These are phyloP conservation scores for Uncinocarpus reesii DNA, from an alignment of 2,329 filamentous ascomycete genomes.

Conservation along the genomic window DNA sequence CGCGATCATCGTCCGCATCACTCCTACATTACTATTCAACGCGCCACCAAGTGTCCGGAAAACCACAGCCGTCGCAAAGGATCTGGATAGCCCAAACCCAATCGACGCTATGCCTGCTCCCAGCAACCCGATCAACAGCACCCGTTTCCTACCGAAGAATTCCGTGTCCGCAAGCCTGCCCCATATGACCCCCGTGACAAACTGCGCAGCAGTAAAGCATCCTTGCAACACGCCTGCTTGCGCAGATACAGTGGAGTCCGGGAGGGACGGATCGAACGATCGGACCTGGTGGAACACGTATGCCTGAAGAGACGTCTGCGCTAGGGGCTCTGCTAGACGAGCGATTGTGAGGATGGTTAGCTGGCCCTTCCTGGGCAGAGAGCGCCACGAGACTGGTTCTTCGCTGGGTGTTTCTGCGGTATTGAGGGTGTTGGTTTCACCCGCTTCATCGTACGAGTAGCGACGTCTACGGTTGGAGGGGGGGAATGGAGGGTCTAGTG, in stretches of 20 bases:
- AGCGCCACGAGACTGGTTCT: constrained; percentile 55
- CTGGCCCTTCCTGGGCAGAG: constrained; percentile 67
- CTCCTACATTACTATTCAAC: constrained; percentile 62
- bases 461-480: constrained; percentile 11
- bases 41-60: constrained; percentile 58
- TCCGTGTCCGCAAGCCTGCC: constrained; percentile 59
- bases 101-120: constrained; percentile 58
- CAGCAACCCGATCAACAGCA: constrained; percentile 64
- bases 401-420: constrained; percentile 20
- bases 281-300: constrained; percentile 87
- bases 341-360: constrained; percentile 67
- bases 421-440: constrained; percentile 18
- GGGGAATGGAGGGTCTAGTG: neutral
- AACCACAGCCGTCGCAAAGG: constrained; percentile 51
- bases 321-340: constrained; percentile 69
- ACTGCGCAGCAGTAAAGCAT: constrained; percentile 72
- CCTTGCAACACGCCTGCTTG: constrained; percentile 71
- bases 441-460: constrained; percentile 21
- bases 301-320: constrained; percentile 64
- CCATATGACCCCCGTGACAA: constrained; percentile 74
- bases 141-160: constrained; percentile 60
- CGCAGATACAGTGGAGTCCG: constrained; percentile 56
- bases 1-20: constrained; percentile 64
- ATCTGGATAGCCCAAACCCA: constrained; percentile 59
- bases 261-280: constrained; percentile 55